A percentile compares a stretch with the other conserved stretches of the same genome.
Evolutionary conservation across 768 basidiomycete species (phyloP).

Genomic region (Rossbeevera mucosa): DNA sequence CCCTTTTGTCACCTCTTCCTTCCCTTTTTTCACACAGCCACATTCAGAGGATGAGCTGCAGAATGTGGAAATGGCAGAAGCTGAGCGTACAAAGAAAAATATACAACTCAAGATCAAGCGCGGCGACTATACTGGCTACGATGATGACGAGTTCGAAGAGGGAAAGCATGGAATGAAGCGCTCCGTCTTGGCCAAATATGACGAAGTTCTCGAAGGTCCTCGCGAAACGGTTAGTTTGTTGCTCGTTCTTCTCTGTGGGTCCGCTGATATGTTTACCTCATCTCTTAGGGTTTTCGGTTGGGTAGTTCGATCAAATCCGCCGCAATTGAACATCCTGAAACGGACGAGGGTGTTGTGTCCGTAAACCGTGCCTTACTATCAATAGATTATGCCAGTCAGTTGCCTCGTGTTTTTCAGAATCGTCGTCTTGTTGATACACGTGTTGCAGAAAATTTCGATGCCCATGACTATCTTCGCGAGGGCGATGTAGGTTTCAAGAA

Average conservation of each 20-base stretch:
- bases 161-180: constrained; percentile 77
- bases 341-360: constrained; percentile 46
- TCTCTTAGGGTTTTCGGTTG: constrained; percentile 75
- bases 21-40: not conserved
- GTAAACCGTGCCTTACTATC: constrained; percentile 79
- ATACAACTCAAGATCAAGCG: constrained; percentile 85
- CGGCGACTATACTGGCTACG: constrained; percentile 90
- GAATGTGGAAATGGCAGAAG: constrained; percentile 92
- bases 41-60: constrained; percentile 91
- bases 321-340: constrained; percentile 38
- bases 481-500: constrained; percentile 96
- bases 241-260: constrained; percentile 2
- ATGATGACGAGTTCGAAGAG: constrained; percentile 89
- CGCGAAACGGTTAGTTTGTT: constrained; percentile 57
- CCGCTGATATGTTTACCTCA: not conserved
- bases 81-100: constrained; percentile 74
- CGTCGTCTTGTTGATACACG: constrained; percentile 13
- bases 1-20: not conserved
- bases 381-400: constrained; percentile 88
- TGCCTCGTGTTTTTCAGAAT: not conserved
- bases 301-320: constrained; percentile 52
- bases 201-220: constrained; percentile 73
- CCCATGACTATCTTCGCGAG: constrained; percentile 84
- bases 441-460: constrained; percentile 72
- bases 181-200: constrained; percentile 87